Base-by-base conservation (phyloP, 768 basidiomycete species). In the Amanita phalloides region DNA sequence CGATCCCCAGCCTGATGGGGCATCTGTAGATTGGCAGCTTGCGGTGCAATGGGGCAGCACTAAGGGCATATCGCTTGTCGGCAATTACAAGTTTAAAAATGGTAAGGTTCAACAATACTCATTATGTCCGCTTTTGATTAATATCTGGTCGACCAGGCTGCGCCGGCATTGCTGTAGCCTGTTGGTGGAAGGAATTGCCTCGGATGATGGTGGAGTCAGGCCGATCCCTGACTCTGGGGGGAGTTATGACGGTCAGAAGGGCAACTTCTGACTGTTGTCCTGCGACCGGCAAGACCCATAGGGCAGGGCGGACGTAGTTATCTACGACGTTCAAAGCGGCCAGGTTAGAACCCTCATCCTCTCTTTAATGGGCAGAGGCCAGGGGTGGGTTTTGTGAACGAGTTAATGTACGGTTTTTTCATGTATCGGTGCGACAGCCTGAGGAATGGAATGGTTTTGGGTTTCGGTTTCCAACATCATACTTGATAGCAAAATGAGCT, bases 231-330 rank as follows among this genome's bases (percentile, higher is more conserved):
- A 14, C 25, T 48, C 13, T 3, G 35, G 46, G 32, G 28, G 46
- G 26, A 46, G 46, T 46, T 46, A 30, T 46, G 45, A 26, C 45
- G 4, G 25, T 30, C 28, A 30, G 3, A 1, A 3, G 33, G 21
- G 33, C 47, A 48, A 48, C 47, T 48, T 21, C 17, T 48, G 46
- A 36, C 10, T 10, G 33, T 48, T 21, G 38, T 48, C n/a, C 35
- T 48, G 47, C 35, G 47, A 37, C 47, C 21, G 47, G 35, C 47
- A 38, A 48, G 36, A 37, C 46, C 32, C 32, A 35, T 32, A 17
- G n/a, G 32, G n/a, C 32, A 47, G n/a, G 32, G 32, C 32, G 17
- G 30, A 35, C 32, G 32, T 36, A 35, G 46, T 47, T 36, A 47
- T 21, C 4, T 28, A 17, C 17, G 17, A 17, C 17, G 17, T 17